A percentile compares a stretch with the other conserved stretches of the same genome.
phyloP scores from a whole-genome alignment of 2,329 filamentous ascomycete genomes.

The Ceratocystis destructans region DNA sequence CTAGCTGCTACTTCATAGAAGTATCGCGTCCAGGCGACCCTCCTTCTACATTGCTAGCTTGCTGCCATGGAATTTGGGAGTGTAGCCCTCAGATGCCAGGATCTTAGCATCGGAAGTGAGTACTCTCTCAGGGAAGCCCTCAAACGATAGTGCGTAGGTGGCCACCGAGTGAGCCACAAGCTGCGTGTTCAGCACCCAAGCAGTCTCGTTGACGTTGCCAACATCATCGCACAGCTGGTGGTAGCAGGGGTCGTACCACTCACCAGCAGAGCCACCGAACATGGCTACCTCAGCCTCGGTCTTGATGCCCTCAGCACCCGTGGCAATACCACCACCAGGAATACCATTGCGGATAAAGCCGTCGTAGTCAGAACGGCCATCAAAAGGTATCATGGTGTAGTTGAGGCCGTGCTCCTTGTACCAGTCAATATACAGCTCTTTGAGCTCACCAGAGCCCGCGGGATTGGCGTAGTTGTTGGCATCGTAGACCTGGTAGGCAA shows the following conservation, averaged over 20 bases:
- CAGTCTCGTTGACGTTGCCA: constrained; percentile 43
- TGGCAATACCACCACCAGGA: constrained; percentile 61
- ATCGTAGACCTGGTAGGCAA: constrained; percentile 55
- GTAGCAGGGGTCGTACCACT: constrained; percentile 46
- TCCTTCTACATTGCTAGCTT: constrained; percentile 33
- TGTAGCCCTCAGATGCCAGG: constrained; percentile 24
- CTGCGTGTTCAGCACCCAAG: constrained; percentile 49
- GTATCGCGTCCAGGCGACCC: too few species aligned
- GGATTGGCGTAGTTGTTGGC: constrained; percentile 59
- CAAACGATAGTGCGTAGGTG: constrained; percentile 51
- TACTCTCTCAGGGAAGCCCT: constrained; percentile 47
- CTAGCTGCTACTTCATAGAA: neutral
- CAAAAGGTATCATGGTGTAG: constrained; percentile 59
- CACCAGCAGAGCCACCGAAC: constrained; percentile 58
- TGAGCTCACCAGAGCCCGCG: constrained; percentile 53
- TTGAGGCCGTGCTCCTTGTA: constrained; percentile 48
- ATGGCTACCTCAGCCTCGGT: constrained; percentile 48
- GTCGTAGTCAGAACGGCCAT: constrained; percentile 68
- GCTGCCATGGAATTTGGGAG: constrained; percentile 37
- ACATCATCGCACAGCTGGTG: constrained; percentile 49
- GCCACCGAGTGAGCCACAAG: constrained; percentile 61
- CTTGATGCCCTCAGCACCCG: constrained; percentile 65
- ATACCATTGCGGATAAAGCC: constrained; percentile 62
- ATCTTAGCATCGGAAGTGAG: constrained; percentile 23
- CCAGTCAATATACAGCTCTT: constrained; percentile 53